phyloP scores from a whole-genome alignment of 345 rosid species.

The Reutealis trisperma region DNA sequence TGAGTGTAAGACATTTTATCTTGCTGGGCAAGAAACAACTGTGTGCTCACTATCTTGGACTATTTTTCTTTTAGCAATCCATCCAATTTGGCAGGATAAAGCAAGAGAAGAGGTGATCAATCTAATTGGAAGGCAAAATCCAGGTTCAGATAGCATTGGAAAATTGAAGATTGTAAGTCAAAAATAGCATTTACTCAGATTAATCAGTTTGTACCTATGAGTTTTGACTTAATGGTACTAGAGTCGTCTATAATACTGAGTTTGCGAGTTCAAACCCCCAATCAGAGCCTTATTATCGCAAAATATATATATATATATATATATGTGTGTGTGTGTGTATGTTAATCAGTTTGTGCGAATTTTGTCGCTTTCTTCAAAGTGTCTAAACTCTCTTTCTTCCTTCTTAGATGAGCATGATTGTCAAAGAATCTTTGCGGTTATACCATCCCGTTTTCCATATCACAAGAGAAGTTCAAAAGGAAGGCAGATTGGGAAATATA shows the following conservation, averaged over 20 bases:
- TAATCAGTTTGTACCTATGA: not conserved
- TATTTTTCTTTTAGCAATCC: constrained; percentile 25
- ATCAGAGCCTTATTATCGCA: too few relatives aligned
- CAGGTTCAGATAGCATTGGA: constrained; percentile 3
- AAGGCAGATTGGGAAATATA: constrained; percentile 10
- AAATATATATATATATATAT: too few relatives aligned
- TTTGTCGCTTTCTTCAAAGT: not conserved
- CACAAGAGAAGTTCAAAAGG: constrained; percentile 10
- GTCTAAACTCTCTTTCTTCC: not conserved
- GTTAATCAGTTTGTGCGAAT: too few relatives aligned
- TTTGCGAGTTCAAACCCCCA: too few relatives aligned
- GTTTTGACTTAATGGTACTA: not conserved
- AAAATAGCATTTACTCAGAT: not conserved
- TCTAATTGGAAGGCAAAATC: constrained; percentile 13
- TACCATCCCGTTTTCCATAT: constrained; percentile 4
- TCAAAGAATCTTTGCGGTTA: constrained; percentile 21
- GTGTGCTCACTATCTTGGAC: constrained; percentile 15
- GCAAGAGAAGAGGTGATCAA: constrained; percentile 18
- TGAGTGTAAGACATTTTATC: constrained; percentile 19
- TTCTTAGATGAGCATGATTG: constrained; percentile 21
- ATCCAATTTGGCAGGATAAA: constrained; percentile 21
- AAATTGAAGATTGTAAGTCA: constrained; percentile 19
- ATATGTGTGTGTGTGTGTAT: too few relatives aligned
- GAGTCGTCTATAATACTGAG: too few relatives aligned
- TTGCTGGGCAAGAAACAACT: constrained; percentile 27